Evolutionary conservation across 345 rosid genomes (phyloP), one percentile per base, ranked within the genome.

Genomic region (Nephelium lappaceum): DNA sequence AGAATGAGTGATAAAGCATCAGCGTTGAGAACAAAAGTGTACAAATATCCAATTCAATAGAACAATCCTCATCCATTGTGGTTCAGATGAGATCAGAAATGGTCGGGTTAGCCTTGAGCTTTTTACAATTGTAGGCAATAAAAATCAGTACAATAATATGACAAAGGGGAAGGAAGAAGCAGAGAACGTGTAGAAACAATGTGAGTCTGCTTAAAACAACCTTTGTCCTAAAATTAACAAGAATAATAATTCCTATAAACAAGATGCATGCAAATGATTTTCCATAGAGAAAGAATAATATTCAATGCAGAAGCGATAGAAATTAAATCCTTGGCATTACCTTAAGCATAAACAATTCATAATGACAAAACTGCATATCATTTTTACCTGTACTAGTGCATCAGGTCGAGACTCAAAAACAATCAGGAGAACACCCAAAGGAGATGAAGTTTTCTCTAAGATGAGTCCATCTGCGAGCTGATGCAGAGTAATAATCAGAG

Each of bases 351-450:
- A 23, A 23, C 42, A 67, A 23, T n/a, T 41, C 3, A 14, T 74
- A 64, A 31, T 36, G 6, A 38, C 16, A 72, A 43, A 47, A 65
- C 60, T 63, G 41, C 42, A 43, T 18, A 69, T 70, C 15, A 61
- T 41, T 60, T 79, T 27, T 85, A 96, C 99, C 97, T 96, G 99
- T 57, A 97, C 97, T 51, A 97, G 88, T 55, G 99, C 98, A 71
- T 97, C 98, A 77, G 98, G 99, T 69, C 98, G 95, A 72, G 98
- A 90, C 85, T 94, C 99, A 78, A 97, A 97, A 81, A 97, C 91
- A 85, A 97, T 92, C 83, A 97, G 84, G 81, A 97, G 97, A 81
- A 94, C 99, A 11, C 98, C 99, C 85, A 97, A 85, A 68, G 99
- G 97, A 80, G 93, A 91, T 72, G 99, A 91, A 58, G 98, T 97